phyloP scores from a whole-genome alignment of 345 rosid species.

The Toxicodendron radicans region DNA sequence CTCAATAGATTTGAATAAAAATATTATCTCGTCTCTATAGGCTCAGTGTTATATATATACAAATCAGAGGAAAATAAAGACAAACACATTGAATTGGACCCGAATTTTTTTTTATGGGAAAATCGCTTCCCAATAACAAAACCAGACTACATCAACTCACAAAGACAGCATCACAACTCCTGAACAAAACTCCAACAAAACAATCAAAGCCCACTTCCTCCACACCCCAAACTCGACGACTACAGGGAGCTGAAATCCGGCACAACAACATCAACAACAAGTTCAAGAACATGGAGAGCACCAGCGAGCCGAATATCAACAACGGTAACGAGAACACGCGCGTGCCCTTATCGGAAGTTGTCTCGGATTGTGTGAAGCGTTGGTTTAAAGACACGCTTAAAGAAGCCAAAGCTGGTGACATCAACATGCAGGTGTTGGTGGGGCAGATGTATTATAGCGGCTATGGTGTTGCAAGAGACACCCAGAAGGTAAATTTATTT shows the following conservation, averaged over 20 bases:
- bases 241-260: background rate
- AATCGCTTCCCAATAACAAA: conserved; percentile 40
- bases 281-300: conserved; percentile 45
- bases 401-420: conserved; percentile 89
- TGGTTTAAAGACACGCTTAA: conserved; percentile 94
- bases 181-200: conserved; percentile 23
- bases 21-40: too few relatives aligned
- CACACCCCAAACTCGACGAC: background rate
- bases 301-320: conserved; percentile 23
- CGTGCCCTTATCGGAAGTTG: conserved; percentile 79
- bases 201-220: conserved; percentile 41
- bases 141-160: conserved; percentile 36
- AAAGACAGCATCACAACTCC: conserved; percentile 29
- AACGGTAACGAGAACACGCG: conserved; percentile 21
- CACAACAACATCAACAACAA: conserved; percentile 16
- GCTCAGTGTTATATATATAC: too few relatives aligned
- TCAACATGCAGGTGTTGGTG: conserved; percentile 83
- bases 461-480: conserved; percentile 81
- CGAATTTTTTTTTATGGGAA: conserved; percentile 42
- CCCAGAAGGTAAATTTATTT: conserved; percentile 56
- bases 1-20: background rate
- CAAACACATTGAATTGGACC: background rate
- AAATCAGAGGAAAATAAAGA: background rate
- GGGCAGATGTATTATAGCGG: conserved; percentile 95
- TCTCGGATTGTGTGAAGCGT: conserved; percentile 80